Evolutionary conservation across 257 asterid genomes (phyloP), one percentile per base, ranked within the genome.

Genomic region (Nicotiana otophora): DNA sequence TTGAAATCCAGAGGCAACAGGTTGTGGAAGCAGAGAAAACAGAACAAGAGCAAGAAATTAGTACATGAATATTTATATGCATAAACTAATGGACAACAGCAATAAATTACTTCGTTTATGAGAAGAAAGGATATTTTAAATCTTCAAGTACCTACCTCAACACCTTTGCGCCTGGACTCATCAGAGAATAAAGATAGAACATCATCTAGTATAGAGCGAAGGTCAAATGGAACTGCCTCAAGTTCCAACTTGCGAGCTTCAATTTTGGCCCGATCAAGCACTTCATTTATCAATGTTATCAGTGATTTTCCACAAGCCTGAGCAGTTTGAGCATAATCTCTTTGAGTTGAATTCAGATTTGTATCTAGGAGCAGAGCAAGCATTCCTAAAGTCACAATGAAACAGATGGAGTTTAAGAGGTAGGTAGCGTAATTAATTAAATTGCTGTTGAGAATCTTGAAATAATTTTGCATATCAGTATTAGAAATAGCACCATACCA

Each of bases 301-400:
- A 93, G 84, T 67, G 98, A 92, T 81, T 87, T 92, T 80, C 98
- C 98, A 84, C 99, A 95, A 67, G 91, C 98, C 89, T 95, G 93
- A 81, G 99, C 99, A 70, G 98, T 95, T 90, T 94, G 95, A 75
- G 97, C 97, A 85, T 86, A 94, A 87, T 95, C 98, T 84, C 94
- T 89, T 84, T 95, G 99, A 4, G 97, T 94, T 23, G 98, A 91
- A 84, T 92, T 86, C 82, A 94, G 88, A 61, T 92, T 95, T 17
- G 99, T 92, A 84, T 92, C 99, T 5, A 92, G 86, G 36, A 92
- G 91, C 83, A 94, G 84, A 80, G 92, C 95, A 68, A 94, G 94
- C 99, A 95, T 93, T 78, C 99, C 99, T 95, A 84, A 85, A 88
- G 69, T 63, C 82, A 85, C 61, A 64, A 64, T 28, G 11, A 72